These are phyloP conservation scores for Blastocystis sp. DNA, from an alignment of 352 stramenopile genomes.

Conservation along the genomic window DNA sequence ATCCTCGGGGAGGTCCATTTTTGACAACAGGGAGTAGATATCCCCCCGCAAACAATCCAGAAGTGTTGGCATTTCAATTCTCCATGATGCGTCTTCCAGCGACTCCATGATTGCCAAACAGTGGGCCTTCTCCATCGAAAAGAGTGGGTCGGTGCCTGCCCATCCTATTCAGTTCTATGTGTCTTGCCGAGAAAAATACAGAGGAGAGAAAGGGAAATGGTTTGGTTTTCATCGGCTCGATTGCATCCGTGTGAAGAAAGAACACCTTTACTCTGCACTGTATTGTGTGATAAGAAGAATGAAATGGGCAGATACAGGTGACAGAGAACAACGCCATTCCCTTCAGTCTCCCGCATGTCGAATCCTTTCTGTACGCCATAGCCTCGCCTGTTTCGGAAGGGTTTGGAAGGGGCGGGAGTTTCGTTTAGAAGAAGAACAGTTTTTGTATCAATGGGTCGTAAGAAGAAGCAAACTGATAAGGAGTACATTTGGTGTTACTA, in stretches of 20 bases:
- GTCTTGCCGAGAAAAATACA: background rate
- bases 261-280: background rate
- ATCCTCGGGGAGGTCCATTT: conserved; percentile 41
- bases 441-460: conserved; percentile 28
- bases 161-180: background rate
- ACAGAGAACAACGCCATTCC: too few species aligned
- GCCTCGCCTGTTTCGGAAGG: conserved; percentile 2
- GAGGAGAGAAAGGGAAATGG: background rate
- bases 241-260: background rate
- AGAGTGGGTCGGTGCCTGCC: background rate
- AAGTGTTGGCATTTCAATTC: conserved; percentile 54
- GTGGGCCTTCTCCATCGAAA: background rate
- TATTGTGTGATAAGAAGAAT: conserved; percentile 4
- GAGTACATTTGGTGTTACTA: conserved; percentile 76
- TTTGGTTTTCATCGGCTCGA: background rate
- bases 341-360: too few species aligned
- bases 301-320: background rate
- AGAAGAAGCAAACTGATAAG: conserved; percentile 69
- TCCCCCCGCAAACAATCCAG: conserved; percentile 49
- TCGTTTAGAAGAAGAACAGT: background rate
- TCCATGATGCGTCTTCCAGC: conserved; percentile 10
- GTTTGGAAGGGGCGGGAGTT: background rate
- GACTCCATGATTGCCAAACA: conserved; percentile 7
- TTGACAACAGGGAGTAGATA: conserved; percentile 36
- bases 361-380: too few species aligned